phyloP scores from a whole-genome alignment of 2,329 filamentous ascomycete species.

The Cytospora mali region DNA sequence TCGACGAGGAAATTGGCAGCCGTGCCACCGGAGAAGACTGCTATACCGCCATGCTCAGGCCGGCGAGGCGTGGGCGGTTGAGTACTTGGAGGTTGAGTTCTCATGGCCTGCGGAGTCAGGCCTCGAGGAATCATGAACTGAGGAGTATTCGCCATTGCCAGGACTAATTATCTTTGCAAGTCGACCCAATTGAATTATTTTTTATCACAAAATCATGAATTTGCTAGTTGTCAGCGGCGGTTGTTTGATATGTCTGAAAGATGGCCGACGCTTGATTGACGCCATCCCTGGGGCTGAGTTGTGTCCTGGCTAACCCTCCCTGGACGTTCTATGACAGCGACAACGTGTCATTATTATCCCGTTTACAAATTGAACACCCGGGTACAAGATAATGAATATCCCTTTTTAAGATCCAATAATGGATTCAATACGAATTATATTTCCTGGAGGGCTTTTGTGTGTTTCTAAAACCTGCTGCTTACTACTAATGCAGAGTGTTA shows the following conservation, averaged over 20 bases:
- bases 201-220: neutral
- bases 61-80: constrained; percentile 19
- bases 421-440: neutral
- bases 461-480: neutral
- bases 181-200: neutral
- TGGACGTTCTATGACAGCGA: neutral
- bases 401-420: neutral
- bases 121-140: constrained; percentile 1
- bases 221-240: neutral
- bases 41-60: constrained; percentile 56
- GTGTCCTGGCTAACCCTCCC: constrained; percentile 7
- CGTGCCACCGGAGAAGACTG: constrained; percentile 89
- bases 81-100: constrained; percentile 10
- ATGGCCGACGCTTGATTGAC: constrained; percentile 1
- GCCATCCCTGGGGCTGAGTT: constrained; percentile 17
- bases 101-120: constrained; percentile 16
- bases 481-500: neutral
- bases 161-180: neutral
- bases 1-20: constrained; percentile 95
- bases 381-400: neutral
- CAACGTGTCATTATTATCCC: constrained; percentile 35
- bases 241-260: constrained; percentile 2
- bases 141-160: constrained; percentile 7
- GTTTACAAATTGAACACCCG: constrained; percentile 11
- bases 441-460: neutral